A percentile compares a stretch with the other conserved stretches of the same genome.
Conservation (phyloP, 2,329 filamentous ascomycete genomes). For the Colletotrichum navitas region DNA sequence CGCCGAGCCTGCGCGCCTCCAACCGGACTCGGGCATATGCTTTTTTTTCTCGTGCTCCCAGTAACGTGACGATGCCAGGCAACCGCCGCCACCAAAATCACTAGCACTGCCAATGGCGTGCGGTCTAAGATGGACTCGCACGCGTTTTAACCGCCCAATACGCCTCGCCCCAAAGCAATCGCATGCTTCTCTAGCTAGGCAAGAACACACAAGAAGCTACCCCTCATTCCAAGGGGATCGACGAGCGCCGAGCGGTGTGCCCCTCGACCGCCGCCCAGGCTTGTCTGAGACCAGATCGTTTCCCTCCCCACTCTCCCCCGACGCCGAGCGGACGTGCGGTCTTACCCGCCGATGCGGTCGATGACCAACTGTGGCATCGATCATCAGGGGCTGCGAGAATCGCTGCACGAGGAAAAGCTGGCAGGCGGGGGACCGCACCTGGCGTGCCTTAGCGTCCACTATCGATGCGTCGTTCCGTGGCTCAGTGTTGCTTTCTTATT, state of each 20-base stretch:
- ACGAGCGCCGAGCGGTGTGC: conserved; percentile 26
- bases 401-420: conserved; percentile 32
- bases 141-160: background rate
- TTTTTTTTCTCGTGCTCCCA: background rate
- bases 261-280: conserved; percentile 17
- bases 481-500: conserved; percentile 4
- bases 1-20: background rate
- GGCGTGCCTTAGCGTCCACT: conserved; percentile 35
- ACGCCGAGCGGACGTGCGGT: conserved; percentile 14
- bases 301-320: background rate
- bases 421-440: conserved; percentile 33
- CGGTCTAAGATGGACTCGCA: background rate
- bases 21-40: background rate
- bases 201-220: conserved; percentile 11
- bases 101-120: background rate
- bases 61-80: background rate
- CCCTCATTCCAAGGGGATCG: conserved; percentile 23
- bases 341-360: conserved; percentile 36
- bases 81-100: background rate
- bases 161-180: background rate
- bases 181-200: background rate
- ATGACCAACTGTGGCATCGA: conserved; percentile 40
- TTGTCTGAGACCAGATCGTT: conserved; percentile 8
- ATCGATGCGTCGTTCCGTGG: conserved; percentile 32
- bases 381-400: conserved; percentile 39